Conservation (phyloP, 148 eudicot genomes). For the Camellia lanceoleosa region DNA sequence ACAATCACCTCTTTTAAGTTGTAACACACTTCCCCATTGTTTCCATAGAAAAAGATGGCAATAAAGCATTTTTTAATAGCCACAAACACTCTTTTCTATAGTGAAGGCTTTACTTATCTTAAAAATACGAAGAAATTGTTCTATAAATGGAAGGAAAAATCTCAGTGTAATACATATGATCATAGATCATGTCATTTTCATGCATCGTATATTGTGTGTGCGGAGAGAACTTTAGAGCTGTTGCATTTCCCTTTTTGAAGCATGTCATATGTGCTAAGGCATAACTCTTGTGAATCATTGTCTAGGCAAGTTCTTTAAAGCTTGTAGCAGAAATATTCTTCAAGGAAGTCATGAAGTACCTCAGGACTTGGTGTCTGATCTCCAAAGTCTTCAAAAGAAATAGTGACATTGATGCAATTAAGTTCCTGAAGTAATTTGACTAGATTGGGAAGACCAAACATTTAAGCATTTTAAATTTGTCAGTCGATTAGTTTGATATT, state of each 20-base stretch:
- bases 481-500: background rate
- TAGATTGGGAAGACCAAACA: background rate
- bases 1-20: no score
- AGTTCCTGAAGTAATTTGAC: background rate
- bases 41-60: background rate
- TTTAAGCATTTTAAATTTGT: background rate
- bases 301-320: background rate
- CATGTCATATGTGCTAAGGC: background rate
- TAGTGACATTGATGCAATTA: no score
- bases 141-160: background rate
- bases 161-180: background rate
- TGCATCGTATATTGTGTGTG: background rate
- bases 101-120: background rate
- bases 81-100: no score
- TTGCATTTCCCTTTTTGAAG: background rate
- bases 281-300: background rate
- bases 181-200: background rate
- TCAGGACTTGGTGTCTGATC: background rate
- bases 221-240: background rate
- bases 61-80: background rate
- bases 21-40: no score
- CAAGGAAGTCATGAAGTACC: background rate
- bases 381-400: background rate
- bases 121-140: background rate
- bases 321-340: background rate